Conservation (phyloP, 73 alveolate genomes). For the Paramecium bursaria region DNA sequence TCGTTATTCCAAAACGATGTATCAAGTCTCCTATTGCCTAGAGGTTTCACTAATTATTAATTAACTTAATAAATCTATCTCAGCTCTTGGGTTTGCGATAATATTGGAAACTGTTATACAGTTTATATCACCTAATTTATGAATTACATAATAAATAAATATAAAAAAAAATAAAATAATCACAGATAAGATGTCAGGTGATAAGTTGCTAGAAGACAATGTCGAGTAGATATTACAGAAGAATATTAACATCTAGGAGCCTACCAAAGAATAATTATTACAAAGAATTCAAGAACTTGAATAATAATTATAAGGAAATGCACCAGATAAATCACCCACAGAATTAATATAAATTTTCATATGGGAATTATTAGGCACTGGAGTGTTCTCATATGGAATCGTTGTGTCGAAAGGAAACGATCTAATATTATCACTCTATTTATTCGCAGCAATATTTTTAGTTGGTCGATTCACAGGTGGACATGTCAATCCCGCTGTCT, state of each 20-base stretch:
- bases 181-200: too few species aligned
- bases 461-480: constrained; percentile 58
- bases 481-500: constrained; percentile 58
- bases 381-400: constrained; percentile 39
- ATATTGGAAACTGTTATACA: constrained; percentile 22
- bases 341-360: constrained; percentile 26
- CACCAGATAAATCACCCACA: constrained; percentile 19
- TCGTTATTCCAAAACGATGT: constrained; percentile 53
- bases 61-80: neutral
- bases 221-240: too few species aligned
- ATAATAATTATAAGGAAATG: neutral
- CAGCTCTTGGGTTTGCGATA: neutral
- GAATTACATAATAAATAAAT: too few species aligned
- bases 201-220: too few species aligned
- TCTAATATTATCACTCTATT: constrained; percentile 26
- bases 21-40: constrained; percentile 30
- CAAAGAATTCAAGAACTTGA: constrained; percentile 12
- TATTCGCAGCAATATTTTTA: constrained; percentile 50
- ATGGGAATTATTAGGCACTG: constrained; percentile 56
- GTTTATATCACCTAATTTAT: constrained; percentile 24
- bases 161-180: too few species aligned
- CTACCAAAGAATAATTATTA: constrained; percentile 23
- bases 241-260: too few species aligned
- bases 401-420: constrained; percentile 53
- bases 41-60: neutral